Percentiles rank a stretch among this genome's conserved stretches.
These are phyloP conservation scores for Tanacetum coccineum DNA, from an alignment of 129 eudicot species.

Conservation along the genomic window DNA sequence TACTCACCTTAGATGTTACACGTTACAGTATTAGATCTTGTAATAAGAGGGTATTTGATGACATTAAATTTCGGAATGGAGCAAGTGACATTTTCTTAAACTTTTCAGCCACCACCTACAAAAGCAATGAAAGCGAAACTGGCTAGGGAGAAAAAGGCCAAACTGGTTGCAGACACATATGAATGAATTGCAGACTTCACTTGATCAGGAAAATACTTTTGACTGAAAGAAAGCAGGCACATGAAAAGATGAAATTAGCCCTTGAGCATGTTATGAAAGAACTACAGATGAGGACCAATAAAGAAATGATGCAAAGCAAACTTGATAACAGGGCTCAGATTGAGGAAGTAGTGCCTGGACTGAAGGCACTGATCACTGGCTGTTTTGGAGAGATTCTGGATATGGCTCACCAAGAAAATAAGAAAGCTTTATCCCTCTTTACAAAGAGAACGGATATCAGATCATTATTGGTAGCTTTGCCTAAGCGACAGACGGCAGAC, in stretches of 20 bases:
- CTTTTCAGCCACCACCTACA: background rate
- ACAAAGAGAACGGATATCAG: background rate
- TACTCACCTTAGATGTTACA: too few species aligned
- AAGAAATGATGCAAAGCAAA: background rate
- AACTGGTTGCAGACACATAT: background rate
- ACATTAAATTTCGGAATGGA: too few species aligned
- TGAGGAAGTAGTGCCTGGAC: too few species aligned
- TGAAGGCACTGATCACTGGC: too few species aligned
- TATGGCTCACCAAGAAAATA: too few species aligned
- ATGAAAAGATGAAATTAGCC: background rate
- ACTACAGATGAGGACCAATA: background rate
- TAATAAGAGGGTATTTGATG: too few species aligned
- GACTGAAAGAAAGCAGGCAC: background rate
- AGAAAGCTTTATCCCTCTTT: too few species aligned
- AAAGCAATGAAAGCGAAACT: constrained; percentile 1
- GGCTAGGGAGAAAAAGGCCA: constrained; percentile 2
- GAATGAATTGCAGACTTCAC: background rate
- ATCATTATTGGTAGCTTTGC: background rate
- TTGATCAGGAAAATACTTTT: background rate
- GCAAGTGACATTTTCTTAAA: too few species aligned
- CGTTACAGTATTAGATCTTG: too few species aligned
- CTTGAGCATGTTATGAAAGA: background rate
- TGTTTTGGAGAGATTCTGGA: too few species aligned
- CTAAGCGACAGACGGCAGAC: background rate
- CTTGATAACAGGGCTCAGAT: too few species aligned